A percentile compares a stretch with the other conserved stretches of the same genome.
Conservation (phyloP, 148 eudicot genomes). For the Rhododendron vialii region DNA sequence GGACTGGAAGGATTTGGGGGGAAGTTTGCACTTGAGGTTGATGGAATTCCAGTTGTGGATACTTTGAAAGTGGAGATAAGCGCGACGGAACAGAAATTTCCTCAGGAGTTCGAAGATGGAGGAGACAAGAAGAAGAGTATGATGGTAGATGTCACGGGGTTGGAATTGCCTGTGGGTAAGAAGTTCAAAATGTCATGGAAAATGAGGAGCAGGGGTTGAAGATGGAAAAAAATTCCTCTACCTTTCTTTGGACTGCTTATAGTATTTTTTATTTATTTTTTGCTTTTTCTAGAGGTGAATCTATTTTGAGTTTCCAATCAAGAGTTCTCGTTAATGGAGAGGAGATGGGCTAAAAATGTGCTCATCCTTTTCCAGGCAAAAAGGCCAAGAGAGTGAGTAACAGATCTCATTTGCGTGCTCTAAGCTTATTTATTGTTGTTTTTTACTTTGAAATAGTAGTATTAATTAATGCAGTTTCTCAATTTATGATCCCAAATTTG, state of each 20-base stretch:
- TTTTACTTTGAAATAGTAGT: neutral
- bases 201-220: constrained; percentile 45
- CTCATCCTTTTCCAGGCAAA: constrained; percentile 15
- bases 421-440: constrained; percentile 4
- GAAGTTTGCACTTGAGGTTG: constrained; percentile 36
- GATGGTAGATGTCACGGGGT: constrained; percentile 71
- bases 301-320: constrained; percentile 1
- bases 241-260: neutral
- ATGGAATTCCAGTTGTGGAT: constrained; percentile 32
- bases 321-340: constrained; percentile 4
- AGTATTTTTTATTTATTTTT: neutral
- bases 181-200: constrained; percentile 80
- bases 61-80: constrained; percentile 31
- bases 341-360: constrained; percentile 17
- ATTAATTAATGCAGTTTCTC: neutral
- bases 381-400: neutral
- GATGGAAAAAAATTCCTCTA: neutral
- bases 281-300: neutral
- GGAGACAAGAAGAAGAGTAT: constrained; percentile 43
- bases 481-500: neutral
- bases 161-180: constrained; percentile 75
- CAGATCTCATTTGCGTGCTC: neutral
- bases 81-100: constrained; percentile 31
- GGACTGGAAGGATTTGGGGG: constrained; percentile 53
- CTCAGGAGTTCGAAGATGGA: constrained; percentile 24